These are phyloP conservation scores for Trichoderma asperelloides DNA, from an alignment of 495 filamentous ascomycete species.

Conservation along the genomic window DNA sequence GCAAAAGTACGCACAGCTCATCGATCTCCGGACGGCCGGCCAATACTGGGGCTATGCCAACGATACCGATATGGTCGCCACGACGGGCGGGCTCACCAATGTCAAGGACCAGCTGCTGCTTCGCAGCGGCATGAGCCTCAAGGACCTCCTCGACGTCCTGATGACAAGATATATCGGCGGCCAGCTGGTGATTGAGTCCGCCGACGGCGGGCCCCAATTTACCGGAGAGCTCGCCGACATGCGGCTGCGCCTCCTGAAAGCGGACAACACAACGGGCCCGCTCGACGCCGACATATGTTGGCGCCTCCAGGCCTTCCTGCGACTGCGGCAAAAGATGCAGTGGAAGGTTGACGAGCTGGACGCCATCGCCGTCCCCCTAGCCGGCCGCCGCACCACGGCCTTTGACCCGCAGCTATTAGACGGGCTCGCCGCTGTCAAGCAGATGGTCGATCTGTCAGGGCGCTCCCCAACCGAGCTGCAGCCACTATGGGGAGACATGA, in stretches of 20 bases:
- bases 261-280: background rate
- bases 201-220: background rate
- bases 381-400: background rate
- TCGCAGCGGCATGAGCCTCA: slow-evolving; percentile 16
- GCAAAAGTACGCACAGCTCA: background rate
- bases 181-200: background rate
- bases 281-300: background rate
- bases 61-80: background rate
- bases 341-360: background rate
- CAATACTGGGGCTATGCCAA: background rate
- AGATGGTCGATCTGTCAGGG: background rate
- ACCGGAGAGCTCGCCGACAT: background rate
- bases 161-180: background rate
- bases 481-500: background rate
- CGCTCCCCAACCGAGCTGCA: background rate
- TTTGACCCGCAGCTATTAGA: background rate
- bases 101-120: slow-evolving; percentile 21
- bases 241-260: background rate
- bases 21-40: background rate
- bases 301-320: background rate
- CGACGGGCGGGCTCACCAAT: slow-evolving; percentile 12
- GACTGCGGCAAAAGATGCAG: background rate
- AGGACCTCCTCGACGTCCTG: slow-evolving; percentile 13
- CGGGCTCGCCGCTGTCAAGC: background rate
- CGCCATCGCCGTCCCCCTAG: slow-evolving; percentile 14